Conservation (phyloP, 139 green algal species). For the Nannochloris sp. region DNA sequence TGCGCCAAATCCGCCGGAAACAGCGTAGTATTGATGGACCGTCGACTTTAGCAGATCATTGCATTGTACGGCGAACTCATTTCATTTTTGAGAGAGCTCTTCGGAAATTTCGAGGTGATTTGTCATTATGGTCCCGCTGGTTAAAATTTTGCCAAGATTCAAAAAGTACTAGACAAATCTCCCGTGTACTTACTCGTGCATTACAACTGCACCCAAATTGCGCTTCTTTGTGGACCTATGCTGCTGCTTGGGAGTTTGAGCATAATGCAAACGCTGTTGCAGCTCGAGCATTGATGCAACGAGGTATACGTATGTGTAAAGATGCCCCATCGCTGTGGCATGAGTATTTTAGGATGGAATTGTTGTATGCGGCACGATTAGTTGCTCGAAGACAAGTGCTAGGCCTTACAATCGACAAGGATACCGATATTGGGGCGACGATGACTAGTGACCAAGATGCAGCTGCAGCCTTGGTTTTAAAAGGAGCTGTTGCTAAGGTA, state of each 20-base stretch:
- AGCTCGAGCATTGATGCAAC: slow-evolving; percentile 86
- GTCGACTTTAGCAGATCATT: slow-evolving; percentile 51
- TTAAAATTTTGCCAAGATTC: slow-evolving; percentile 65
- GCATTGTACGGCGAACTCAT: slow-evolving; percentile 65
- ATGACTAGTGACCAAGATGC: slow-evolving; percentile 4
- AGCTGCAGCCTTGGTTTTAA: slow-evolving; percentile 52
- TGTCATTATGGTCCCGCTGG: slow-evolving; percentile 79
- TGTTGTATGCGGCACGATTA: slow-evolving; percentile 76
- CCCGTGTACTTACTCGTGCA: slow-evolving; percentile 62
- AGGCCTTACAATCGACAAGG: slow-evolving; percentile 38
- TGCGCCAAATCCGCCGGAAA: slow-evolving; percentile 45
- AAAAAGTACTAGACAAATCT: slow-evolving; percentile 52
- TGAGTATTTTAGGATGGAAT: slow-evolving; percentile 81
- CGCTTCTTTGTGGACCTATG: slow-evolving; percentile 79
- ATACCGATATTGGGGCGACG: background rate
- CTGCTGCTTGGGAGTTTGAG: slow-evolving; percentile 85
- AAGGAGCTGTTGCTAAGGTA: slow-evolving; percentile 49
- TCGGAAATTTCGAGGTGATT: slow-evolving; percentile 81
- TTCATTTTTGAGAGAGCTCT: slow-evolving; percentile 86
- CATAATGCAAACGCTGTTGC: slow-evolving; percentile 64
- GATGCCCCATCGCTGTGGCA: slow-evolving; percentile 63
- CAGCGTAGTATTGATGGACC: slow-evolving; percentile 42
- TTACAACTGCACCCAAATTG: slow-evolving; percentile 75
- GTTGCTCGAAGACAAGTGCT: slow-evolving; percentile 57
- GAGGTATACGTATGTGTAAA: slow-evolving; percentile 74